Conservation (phyloP, 371 early-diverging fungal genomes). For the Syncephalis plumigaleata region DNA sequence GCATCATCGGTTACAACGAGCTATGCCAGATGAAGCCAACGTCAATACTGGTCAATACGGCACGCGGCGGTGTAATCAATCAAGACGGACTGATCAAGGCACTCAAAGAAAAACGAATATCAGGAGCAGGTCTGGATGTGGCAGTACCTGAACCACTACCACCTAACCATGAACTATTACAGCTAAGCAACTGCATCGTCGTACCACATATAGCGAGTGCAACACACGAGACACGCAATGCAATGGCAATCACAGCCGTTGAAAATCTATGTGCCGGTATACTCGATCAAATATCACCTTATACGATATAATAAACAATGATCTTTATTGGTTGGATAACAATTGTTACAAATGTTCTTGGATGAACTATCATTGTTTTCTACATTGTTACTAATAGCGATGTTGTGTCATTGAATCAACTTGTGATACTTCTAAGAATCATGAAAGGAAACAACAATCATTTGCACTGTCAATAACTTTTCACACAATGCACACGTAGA, state of each 20-base stretch:
- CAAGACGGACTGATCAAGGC: conserved; percentile 57
- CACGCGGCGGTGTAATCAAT: conserved; percentile 62
- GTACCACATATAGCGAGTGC: conserved; percentile 50
- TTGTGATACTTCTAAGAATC: too few relatives aligned
- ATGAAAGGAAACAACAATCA: too few relatives aligned
- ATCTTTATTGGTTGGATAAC: too few relatives aligned
- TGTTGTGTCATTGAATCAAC: too few relatives aligned
- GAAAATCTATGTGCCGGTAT: conserved; percentile 33
- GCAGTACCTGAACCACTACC: conserved; percentile 76
- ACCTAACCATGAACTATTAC: conserved; percentile 29
- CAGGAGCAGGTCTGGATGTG: conserved; percentile 68
- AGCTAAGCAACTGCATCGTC: conserved; percentile 42
- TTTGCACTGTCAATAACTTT: too few relatives aligned
- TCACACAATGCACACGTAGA: too few relatives aligned
- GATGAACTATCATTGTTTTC: too few relatives aligned
- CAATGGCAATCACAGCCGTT: conserved; percentile 56
- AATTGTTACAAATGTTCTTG: too few relatives aligned
- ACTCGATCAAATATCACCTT: not conserved
- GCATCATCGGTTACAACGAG: conserved; percentile 39
- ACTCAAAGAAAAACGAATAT: conserved; percentile 36
- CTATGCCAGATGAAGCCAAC: conserved; percentile 51
- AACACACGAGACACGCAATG: conserved; percentile 63
- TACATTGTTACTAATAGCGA: too few relatives aligned
- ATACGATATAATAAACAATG: too few relatives aligned
- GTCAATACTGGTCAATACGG: conserved; percentile 61